Conservation (phyloP, 1,284 basidiomycete species). For the Cutaneotrichosporon mucoides region DNA sequence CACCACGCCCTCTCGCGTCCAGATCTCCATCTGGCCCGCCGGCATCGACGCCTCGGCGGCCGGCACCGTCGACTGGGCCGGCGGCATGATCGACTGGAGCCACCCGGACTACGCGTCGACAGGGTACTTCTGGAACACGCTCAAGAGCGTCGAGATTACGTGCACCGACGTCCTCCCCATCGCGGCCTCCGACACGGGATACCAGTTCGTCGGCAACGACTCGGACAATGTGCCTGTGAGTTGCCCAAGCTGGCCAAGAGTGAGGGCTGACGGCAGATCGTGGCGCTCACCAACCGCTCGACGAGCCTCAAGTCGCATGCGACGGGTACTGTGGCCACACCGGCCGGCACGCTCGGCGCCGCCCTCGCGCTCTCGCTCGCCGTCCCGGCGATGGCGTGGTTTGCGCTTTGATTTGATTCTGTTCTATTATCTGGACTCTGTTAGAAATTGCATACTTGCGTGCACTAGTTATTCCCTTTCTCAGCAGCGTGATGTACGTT, state of each 20-base stretch:
- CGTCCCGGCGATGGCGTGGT: neutral
- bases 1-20: slow-evolving; percentile 68
- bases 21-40: slow-evolving; percentile 75
- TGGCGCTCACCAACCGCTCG: slow-evolving; percentile 13
- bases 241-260: neutral
- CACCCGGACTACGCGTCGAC: slow-evolving; percentile 64
- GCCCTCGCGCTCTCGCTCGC: neutral
- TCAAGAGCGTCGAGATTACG: slow-evolving; percentile 32
- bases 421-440: neutral
- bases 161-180: slow-evolving; percentile 26
- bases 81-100: slow-evolving; percentile 71
- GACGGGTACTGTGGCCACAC: neutral
- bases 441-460: no score
- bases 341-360: neutral
- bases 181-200: slow-evolving; percentile 21
- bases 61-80: slow-evolving; percentile 72
- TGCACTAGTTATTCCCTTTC: no score
- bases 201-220: slow-evolving; percentile 32
- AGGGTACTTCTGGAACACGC: slow-evolving; percentile 41
- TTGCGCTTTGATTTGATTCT: neutral
- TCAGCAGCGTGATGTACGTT: no score
- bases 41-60: slow-evolving; percentile 59
- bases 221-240: slow-evolving; percentile 26
- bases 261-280: slow-evolving; percentile 2
- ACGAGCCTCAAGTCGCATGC: slow-evolving; percentile 4